Base-by-base conservation (phyloP, 2,329 filamentous ascomycete species). In the Monosporascus sp. region DNA sequence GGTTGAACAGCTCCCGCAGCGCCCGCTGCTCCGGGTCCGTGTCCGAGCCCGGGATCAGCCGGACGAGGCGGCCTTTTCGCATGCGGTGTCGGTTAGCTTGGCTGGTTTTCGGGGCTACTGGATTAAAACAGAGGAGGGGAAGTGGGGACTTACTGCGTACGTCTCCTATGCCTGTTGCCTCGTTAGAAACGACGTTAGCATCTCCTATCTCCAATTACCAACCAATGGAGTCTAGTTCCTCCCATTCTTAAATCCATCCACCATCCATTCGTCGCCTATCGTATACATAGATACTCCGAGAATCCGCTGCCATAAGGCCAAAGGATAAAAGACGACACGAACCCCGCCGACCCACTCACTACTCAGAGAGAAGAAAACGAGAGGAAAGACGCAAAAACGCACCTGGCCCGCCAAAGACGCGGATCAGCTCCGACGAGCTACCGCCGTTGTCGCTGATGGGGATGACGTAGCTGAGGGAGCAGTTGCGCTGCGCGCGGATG, bases 371-470 rank as follows among this genome's bases (percentile, higher is more conserved):
- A 24, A 15, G n/a, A 11, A 48, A 15, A 17, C 14, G 17, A 31
- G 35, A 24, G 22, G 37, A 39, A 37, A 15, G 11, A 37, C 22
- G 35, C 47, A 20, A 17, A 47, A 31, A 62, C 72, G 52, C 73
- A 87, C 93, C 93, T 59, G 93, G 93, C 1, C 94, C 94, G 15
- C 93, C 94, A 72, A 97, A 94, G 37, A 97, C 91, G 37, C 94
- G 82, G 60, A 97, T 96, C 63, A 97, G 76, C 74, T 97, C 93
- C 45, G 90, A 96, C 2, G 91, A 95, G 62, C 89, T 95, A 39
- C 93, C 93, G 48, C 93, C 93, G 71, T 97, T 97, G 72, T 97
- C 93, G 59, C 89, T 94, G 67, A 97, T 96, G 37, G 93, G 93
- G 50, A 97, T 96, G 54, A 97, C 84, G 69, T 96, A 95, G 71